Evolutionary conservation across 2,329 filamentous ascomycete genomes (phyloP).

Genomic region (Chaetomiaceae sp.): DNA sequence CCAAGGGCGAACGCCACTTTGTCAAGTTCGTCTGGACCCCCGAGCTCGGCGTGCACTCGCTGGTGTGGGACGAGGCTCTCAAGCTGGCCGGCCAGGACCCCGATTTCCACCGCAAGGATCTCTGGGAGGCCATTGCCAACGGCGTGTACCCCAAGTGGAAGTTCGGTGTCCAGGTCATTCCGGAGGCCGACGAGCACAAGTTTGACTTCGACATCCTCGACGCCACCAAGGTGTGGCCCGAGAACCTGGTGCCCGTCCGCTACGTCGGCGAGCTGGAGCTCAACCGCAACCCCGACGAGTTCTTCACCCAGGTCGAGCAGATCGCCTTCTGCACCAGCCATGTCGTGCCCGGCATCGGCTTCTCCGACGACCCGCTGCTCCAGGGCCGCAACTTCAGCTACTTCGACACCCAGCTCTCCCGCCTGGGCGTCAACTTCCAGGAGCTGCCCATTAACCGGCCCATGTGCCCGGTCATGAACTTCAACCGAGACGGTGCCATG

Average conservation of each 20-base stretch:
- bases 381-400: constrained; percentile 70
- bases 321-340: constrained; percentile 78
- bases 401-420: constrained; percentile 63
- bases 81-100: constrained; percentile 28
- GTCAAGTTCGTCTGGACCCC: constrained; percentile 77
- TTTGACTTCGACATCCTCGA: constrained; percentile 86
- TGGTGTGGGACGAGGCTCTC: constrained; percentile 29
- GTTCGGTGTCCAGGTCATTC: constrained; percentile 67
- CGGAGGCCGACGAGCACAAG: constrained; percentile 65
- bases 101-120: constrained; percentile 28
- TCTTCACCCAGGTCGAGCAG: constrained; percentile 78
- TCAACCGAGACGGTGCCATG: constrained; percentile 69
- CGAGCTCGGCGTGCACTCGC: constrained; percentile 50
- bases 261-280: constrained; percentile 77
- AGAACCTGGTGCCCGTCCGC: constrained; percentile 67
- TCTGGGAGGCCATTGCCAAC: constrained; percentile 27
- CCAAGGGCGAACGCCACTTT: constrained; percentile 63
- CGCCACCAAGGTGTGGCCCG: constrained; percentile 81
- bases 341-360: constrained; percentile 71
- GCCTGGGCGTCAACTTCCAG: constrained; percentile 70
- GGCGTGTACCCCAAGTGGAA: constrained; percentile 28
- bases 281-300: constrained; percentile 76
- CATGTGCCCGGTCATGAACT: constrained; percentile 69
- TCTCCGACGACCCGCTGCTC: constrained; percentile 68
- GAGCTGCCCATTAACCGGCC: constrained; percentile 74